Conservation (phyloP, 1,284 basidiomycete genomes). For the Ceratobasidium sp. region DNA sequence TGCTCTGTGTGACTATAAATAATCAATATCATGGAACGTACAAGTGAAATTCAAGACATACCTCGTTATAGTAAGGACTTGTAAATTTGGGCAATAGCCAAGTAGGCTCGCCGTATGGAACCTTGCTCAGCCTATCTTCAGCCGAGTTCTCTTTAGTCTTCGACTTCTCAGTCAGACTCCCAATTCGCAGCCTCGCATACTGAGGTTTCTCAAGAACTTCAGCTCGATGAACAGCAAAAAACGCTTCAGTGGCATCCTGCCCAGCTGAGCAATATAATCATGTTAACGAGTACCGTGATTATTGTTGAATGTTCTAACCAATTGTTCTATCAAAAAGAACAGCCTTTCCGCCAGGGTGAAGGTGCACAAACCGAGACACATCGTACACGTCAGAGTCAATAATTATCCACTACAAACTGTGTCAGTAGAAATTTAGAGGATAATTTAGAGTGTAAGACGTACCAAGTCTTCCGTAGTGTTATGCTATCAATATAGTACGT, state of each 20-base stretch:
- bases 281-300: conserved; percentile 60
- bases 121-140: conserved; percentile 55
- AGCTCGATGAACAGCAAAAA: conserved; percentile 66
- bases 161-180: conserved; percentile 60
- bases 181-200: conserved; percentile 61
- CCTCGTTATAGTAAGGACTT: conserved; percentile 66
- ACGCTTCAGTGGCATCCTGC: conserved; percentile 66
- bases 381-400: conserved; percentile 79
- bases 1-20: conserved; percentile 50
- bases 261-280: conserved; percentile 61
- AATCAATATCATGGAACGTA: not conserved
- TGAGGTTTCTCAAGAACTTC: conserved; percentile 65
- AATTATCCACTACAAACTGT: conserved; percentile 68
- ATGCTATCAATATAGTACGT: conserved; percentile 1
- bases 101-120: conserved; percentile 68
- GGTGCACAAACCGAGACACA: conserved; percentile 70
- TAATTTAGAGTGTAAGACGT: not conserved
- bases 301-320: not conserved
- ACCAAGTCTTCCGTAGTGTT: conserved; percentile 31
- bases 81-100: conserved; percentile 65
- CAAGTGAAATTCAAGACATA: not conserved
- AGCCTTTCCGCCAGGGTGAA: conserved; percentile 77
- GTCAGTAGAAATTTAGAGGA: not conserved
- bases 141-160: not conserved
- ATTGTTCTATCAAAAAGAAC: conserved; percentile 66